Conservation (phyloP, 2,329 filamentous ascomycete genomes). For the Colletotrichum echinochloae region DNA sequence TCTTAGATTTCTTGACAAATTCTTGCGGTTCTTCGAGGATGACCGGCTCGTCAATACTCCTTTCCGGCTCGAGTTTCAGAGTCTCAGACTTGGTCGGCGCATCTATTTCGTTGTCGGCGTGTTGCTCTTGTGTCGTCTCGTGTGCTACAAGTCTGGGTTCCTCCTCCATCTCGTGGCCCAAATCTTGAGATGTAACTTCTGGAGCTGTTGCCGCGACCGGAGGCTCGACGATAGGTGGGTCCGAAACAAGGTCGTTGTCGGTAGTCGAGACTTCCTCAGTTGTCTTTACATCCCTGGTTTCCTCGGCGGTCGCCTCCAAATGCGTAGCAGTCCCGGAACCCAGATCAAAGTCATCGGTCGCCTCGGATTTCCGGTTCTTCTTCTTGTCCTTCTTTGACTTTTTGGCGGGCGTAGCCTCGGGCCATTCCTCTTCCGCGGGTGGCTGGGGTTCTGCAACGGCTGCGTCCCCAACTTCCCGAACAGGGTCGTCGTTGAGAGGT, state of each 20-base stretch:
- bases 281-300: neutral
- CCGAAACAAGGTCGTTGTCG: neutral
- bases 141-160: neutral
- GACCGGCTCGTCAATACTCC: neutral
- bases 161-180: neutral
- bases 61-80: neutral
- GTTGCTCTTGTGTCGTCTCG: neutral
- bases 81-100: neutral
- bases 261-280: neutral
- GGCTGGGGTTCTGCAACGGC: neutral
- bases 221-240: neutral
- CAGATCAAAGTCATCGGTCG: slow-evolving; percentile 14
- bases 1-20: slow-evolving; percentile 45
- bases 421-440: slow-evolving; percentile 7
- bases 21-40: slow-evolving; percentile 8
- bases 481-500: neutral
- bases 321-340: slow-evolving; percentile 27
- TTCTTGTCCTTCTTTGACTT: slow-evolving; percentile 44
- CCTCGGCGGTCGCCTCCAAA: slow-evolving; percentile 13
- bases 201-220: neutral
- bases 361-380: slow-evolving; percentile 28
- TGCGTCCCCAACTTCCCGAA: neutral
- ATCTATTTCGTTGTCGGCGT: neutral
- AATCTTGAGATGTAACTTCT: neutral
- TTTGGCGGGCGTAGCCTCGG: slow-evolving; percentile 6